Evolutionary conservation across 1,139 yeast genomes (phyloP).

Genomic region (Yamadazyma spencermartinsiae): DNA sequence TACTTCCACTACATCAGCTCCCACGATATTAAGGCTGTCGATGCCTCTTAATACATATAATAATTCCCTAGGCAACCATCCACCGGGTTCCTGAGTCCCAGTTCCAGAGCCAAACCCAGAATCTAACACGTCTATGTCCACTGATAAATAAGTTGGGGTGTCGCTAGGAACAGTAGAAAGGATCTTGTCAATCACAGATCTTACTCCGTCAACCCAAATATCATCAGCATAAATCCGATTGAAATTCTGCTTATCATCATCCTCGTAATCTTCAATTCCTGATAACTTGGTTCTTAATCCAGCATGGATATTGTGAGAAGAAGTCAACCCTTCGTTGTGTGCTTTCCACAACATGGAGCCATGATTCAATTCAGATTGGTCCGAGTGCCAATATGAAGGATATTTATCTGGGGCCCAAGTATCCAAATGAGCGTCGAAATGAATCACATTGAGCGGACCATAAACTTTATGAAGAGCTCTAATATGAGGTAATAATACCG

Average conservation of each 20-base stretch:
- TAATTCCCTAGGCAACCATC: conserved; percentile 76
- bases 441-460: conserved; percentile 68
- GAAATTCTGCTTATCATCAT: conserved; percentile 66
- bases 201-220: conserved; percentile 61
- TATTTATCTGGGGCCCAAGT: conserved; percentile 72
- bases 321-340: conserved; percentile 60
- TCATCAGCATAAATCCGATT: conserved; percentile 68
- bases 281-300: conserved; percentile 71
- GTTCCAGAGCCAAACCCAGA: conserved; percentile 83
- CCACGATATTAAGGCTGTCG: conserved; percentile 62
- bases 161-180: conserved; percentile 51
- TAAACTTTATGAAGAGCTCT: conserved; percentile 59
- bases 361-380: conserved; percentile 65
- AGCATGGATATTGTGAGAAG: conserved; percentile 62
- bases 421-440: conserved; percentile 79
- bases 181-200: conserved; percentile 51
- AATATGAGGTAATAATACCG: conserved; percentile 67
- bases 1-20: conserved; percentile 80
- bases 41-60: conserved; percentile 59
- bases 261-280: conserved; percentile 61
- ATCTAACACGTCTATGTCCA: conserved; percentile 79
- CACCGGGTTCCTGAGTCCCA: conserved; percentile 83
- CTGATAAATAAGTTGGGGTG: conserved; percentile 68
- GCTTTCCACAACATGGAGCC: conserved; percentile 87
- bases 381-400: conserved; percentile 71